These are phyloP conservation scores for Ceratobasidium sp. DNA, from an alignment of 1,284 basidiomycete genomes.

Conservation along the genomic window DNA sequence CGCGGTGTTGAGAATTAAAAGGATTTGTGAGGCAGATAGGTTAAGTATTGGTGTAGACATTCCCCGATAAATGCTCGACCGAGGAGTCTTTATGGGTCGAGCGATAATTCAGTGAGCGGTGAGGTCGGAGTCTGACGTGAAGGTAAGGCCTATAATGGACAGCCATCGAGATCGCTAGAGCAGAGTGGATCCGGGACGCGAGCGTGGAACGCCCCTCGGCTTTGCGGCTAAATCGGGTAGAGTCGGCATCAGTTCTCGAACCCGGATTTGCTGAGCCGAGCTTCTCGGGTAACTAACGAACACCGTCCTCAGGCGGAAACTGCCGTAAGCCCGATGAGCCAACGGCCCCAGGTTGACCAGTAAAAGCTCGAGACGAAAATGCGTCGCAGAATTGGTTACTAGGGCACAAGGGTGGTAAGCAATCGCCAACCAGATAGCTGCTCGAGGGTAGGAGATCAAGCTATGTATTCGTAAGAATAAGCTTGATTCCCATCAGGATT, in stretches of 20 bases:
- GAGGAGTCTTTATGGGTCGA: neutral
- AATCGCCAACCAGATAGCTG: too few relatives aligned
- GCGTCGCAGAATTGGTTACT: neutral
- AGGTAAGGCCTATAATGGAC: neutral
- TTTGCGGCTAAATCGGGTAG: neutral
- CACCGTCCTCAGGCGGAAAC: neutral
- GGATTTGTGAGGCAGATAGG: conserved; percentile 13
- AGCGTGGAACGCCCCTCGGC: neutral
- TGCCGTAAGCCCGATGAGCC: neutral
- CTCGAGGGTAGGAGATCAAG: neutral
- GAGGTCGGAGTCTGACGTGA: neutral
- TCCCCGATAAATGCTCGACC: neutral
- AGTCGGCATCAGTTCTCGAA: neutral
- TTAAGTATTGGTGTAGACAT: conserved; percentile 11
- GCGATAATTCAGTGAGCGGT: neutral
- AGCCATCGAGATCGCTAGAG: neutral
- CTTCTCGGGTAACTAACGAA: neutral
- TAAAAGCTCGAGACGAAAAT: neutral
- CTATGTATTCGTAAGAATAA: conserved; percentile 51
- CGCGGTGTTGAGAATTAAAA: conserved; percentile 17
- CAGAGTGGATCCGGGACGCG: neutral
- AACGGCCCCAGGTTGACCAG: neutral
- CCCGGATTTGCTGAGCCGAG: neutral
- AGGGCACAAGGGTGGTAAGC: too few relatives aligned
- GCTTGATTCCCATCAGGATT: conserved; percentile 50